Conservation (phyloP, 1,284 basidiomycete genomes). For the Sutorius eximius region DNA sequence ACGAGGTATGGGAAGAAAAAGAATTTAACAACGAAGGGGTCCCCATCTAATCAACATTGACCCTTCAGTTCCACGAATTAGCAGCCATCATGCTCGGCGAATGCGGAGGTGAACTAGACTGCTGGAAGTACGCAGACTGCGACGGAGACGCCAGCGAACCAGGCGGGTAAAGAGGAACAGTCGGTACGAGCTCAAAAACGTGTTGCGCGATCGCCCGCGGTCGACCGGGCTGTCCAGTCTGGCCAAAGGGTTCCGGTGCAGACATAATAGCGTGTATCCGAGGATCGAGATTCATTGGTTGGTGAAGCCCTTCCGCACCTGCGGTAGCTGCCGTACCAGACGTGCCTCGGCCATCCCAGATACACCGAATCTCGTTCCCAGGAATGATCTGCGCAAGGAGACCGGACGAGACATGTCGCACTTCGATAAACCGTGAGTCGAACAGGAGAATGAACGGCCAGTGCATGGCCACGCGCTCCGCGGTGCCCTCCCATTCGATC, state of each 20-base stretch:
- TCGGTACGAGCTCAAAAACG: constrained; percentile 80
- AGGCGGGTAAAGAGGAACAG: constrained; percentile 66
- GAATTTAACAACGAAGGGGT: too few relatives aligned
- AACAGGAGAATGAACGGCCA: constrained; percentile 90
- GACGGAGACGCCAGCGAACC: constrained; percentile 64
- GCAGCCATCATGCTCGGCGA: constrained; percentile 44
- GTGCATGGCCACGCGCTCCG: constrained; percentile 85
- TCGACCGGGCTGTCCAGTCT: constrained; percentile 37
- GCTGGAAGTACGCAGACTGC: constrained; percentile 60
- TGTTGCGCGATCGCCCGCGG: constrained; percentile 61
- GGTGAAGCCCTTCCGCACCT: constrained; percentile 29
- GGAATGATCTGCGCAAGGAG: constrained; percentile 88
- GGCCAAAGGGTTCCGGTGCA: constrained; percentile 44
- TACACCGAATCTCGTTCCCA: constrained; percentile 78
- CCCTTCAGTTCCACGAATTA: constrained; percentile 27
- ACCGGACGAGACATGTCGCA: constrained; percentile 84
- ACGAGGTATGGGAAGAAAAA: background rate
- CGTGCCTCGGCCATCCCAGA: constrained; percentile 81
- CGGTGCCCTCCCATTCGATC: constrained; percentile 95
- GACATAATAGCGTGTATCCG: constrained; percentile 78
- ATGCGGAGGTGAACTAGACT: constrained; percentile 60
- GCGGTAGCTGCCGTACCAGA: constrained; percentile 39
- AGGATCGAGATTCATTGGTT: constrained; percentile 64
- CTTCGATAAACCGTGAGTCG: constrained; percentile 90
- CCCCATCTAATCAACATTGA: background rate